phyloP scores from a whole-genome alignment of 352 stramenopile species.

The Aphanomyces invadans region DNA sequence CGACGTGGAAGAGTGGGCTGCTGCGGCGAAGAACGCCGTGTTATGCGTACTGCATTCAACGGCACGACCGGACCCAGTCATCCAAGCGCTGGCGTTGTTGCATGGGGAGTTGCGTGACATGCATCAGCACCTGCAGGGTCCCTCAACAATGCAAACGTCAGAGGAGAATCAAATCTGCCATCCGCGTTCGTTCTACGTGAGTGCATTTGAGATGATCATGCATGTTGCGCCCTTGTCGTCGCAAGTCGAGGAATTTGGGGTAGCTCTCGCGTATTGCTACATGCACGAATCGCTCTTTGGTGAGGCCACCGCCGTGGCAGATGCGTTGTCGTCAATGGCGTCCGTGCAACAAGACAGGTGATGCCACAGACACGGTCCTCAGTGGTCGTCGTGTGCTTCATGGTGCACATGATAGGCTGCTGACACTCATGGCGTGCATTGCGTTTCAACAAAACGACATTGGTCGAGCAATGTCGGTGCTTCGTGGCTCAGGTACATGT shows the following conservation, averaged over 20 bases:
- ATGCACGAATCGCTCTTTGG: not conserved
- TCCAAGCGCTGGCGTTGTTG: not conserved
- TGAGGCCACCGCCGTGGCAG: not conserved
- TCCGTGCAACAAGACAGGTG: not conserved
- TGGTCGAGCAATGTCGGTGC: not conserved
- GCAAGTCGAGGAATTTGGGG: not conserved
- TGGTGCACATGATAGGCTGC: not conserved
- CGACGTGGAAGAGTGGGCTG: not conserved
- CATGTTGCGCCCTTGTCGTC: not conserved
- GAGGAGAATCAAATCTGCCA: not conserved
- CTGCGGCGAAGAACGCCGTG: not conserved
- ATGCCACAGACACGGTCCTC: too few species aligned
- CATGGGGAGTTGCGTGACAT: not conserved
- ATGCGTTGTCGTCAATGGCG: not conserved
- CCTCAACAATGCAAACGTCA: too few species aligned
- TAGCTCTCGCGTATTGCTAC: conserved; percentile 19
- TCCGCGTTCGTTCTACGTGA: not conserved
- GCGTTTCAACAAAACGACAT: not conserved
- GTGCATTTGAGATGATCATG: not conserved
- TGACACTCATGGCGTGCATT: not conserved
- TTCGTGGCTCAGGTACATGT: not conserved
- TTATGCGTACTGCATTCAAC: not conserved
- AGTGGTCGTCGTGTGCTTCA: too few species aligned
- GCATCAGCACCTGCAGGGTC: not conserved
- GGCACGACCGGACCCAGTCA: not conserved